These are phyloP conservation scores for Aureobasidium uvarum DNA, from an alignment of 2,329 filamentous ascomycete genomes.

Conservation along the genomic window DNA sequence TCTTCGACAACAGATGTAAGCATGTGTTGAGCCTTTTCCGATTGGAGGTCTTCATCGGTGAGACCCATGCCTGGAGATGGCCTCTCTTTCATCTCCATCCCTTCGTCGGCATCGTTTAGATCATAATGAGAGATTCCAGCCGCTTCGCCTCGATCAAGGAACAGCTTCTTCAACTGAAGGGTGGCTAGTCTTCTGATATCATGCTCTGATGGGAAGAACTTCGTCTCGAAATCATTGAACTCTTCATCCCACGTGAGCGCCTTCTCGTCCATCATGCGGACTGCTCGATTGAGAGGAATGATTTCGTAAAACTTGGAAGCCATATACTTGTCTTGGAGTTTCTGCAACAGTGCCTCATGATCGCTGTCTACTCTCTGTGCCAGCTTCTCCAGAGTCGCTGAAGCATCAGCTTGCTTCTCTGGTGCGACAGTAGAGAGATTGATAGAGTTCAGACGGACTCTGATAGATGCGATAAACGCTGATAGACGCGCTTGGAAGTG, in stretches of 20 bases:
- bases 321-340: conserved; percentile 87
- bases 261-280: conserved; percentile 88
- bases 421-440: conserved; percentile 86
- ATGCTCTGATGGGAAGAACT: conserved; percentile 92
- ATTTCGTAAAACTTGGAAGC: conserved; percentile 95
- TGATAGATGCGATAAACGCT: conserved; percentile 85
- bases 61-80: conserved; percentile 39
- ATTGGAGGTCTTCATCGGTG: conserved; percentile 48
- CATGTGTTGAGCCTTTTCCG: conserved; percentile 63
- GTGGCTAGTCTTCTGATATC: conserved; percentile 91
- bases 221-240: conserved; percentile 86
- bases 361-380: conserved; percentile 81
- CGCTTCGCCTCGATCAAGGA: conserved; percentile 80
- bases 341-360: conserved; percentile 67
- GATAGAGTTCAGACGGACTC: conserved; percentile 78
- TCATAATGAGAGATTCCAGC: conserved; percentile 47
- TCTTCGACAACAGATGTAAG: conserved; percentile 65
- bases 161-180: conserved; percentile 90
- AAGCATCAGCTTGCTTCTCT: conserved; percentile 80
- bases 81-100: conserved; percentile 49
- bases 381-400: conserved; percentile 74
- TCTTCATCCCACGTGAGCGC: conserved; percentile 89
- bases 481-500: conserved; percentile 79
- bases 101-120: conserved; percentile 60
- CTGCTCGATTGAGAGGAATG: conserved; percentile 84